Evolutionary conservation across 371 early-diverging fungal genomes (phyloP), one percentile per base, ranked within the genome.

Genomic region (Coemansia sp.): DNA sequence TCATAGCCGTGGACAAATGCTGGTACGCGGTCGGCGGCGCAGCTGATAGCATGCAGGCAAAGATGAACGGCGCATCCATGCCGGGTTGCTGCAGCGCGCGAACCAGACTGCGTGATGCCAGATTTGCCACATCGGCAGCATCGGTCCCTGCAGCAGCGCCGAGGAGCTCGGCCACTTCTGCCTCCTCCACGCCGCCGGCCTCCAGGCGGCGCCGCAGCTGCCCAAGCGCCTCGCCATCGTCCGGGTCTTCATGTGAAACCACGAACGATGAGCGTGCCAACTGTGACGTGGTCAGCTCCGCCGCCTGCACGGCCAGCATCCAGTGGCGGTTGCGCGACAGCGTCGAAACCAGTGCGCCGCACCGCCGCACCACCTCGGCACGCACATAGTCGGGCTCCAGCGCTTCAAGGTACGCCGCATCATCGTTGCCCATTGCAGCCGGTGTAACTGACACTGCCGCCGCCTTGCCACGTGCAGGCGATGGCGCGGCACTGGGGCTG

Each of bases 31-130:
- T 42, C 0, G 40, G 50, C 1, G 63, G 60, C 39, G 66, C 38
- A 1, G 57, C 55, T n/a, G 52, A 40, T 33, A 72, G 61, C 72
- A 75, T 69, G 63, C 59, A 49, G 14, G 76, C 52, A 14, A 72
- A 62, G 4, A 75, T 52, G 42, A 75, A 75, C 55, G 63, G 55
- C 3, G 59, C 43, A 20, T 75, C 76, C 8, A 72, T 40, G n/a
- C 68, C 72, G 5, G 61, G 64, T 39, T 64, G 72, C 63, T 72
- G 74, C 61, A 72, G 55, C 33, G 74, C 50, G n/a, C 65, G 60
- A 38, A 38, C 61, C 54, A 72, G 59, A 20, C 64, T 69, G 10
- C 57, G 59, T 0, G 63, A 31, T 3, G 48, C 34, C 26, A 72
- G 61, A 12, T 52, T 26, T 16, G 56, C 45, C 1, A 69, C 35